phyloP scores from a whole-genome alignment of 768 basidiomycete species.

The Lactarius quietus region DNA sequence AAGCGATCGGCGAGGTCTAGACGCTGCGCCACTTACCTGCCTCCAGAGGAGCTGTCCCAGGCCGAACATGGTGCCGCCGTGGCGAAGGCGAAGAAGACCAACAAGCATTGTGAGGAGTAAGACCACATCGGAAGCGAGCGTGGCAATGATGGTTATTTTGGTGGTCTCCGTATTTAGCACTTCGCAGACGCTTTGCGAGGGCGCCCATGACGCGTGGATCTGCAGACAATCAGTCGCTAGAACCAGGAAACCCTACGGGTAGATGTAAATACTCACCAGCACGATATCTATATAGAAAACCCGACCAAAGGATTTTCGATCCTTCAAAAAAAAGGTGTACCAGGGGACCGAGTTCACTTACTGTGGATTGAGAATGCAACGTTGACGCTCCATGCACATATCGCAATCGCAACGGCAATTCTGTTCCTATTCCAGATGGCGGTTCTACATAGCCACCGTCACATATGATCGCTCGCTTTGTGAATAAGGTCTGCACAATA shows the following conservation, averaged over 20 bases:
- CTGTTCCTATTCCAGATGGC: constrained; percentile 11
- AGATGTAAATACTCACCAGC: background rate
- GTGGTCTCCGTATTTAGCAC: background rate
- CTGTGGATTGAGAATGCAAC: constrained; percentile 2
- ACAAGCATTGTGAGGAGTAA: constrained; percentile 9
- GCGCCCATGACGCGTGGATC: background rate
- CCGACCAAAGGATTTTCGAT: background rate
- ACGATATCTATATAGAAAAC: background rate
- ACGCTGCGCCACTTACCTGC: constrained; percentile 1
- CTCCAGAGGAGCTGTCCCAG: constrained; percentile 7
- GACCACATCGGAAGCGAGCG: constrained; percentile 2
- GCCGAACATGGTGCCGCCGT: background rate
- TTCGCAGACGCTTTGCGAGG: background rate
- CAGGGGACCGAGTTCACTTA: background rate
- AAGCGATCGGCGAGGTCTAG: background rate
- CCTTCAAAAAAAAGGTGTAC: no score
- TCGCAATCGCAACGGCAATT: background rate
- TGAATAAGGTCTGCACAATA: background rate
- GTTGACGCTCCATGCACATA: background rate
- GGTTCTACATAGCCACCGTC: background rate
- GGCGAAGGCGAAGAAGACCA: constrained; percentile 11
- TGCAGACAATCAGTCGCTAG: background rate
- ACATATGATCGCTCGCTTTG: background rate
- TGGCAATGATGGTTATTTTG: background rate
- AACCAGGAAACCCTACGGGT: background rate